phyloP scores from a whole-genome alignment of 2,329 filamentous ascomycete genomes.

The Furcasterigmium sp. region DNA sequence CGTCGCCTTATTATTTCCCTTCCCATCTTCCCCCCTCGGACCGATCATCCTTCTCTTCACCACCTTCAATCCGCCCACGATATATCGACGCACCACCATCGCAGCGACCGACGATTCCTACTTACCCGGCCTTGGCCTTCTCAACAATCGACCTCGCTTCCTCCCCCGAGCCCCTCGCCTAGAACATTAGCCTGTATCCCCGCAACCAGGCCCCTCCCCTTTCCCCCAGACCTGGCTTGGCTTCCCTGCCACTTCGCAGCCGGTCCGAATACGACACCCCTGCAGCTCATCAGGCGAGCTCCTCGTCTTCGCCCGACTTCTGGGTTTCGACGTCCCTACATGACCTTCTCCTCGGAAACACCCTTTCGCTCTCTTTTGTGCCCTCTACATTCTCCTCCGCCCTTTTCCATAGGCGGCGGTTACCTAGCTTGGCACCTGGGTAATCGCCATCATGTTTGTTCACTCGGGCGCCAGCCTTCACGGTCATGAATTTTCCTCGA shows the following conservation, averaged over 20 bases:
- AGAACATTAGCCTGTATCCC: conserved; percentile 3
- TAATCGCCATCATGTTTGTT: conserved; percentile 44
- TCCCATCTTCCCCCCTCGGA: not conserved
- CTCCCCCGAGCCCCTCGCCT: conserved; percentile 2
- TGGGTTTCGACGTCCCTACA: too few species aligned
- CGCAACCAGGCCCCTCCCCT: not conserved
- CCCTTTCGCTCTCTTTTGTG: conserved; percentile 2
- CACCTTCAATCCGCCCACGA: too few species aligned
- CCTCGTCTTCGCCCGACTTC: not conserved
- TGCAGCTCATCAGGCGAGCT: not conserved
- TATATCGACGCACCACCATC: too few species aligned
- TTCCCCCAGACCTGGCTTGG: conserved; percentile 6
- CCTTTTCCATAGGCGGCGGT: not conserved
- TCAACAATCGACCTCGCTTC: too few species aligned
- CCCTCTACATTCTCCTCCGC: not conserved
- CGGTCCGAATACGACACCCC: not conserved
- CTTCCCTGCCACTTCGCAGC: not conserved
- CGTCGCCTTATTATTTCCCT: not conserved
- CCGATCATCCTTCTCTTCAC: not conserved
- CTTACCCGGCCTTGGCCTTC: too few species aligned
- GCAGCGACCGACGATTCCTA: too few species aligned
- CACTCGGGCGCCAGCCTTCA: conserved; percentile 55
- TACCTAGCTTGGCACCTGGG: not conserved
- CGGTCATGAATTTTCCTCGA: conserved; percentile 52
- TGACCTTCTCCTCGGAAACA: not conserved